Evolutionary conservation across 163 green algal genomes (phyloP).

Genomic region (Trebouxiophyceae sp.): DNA sequence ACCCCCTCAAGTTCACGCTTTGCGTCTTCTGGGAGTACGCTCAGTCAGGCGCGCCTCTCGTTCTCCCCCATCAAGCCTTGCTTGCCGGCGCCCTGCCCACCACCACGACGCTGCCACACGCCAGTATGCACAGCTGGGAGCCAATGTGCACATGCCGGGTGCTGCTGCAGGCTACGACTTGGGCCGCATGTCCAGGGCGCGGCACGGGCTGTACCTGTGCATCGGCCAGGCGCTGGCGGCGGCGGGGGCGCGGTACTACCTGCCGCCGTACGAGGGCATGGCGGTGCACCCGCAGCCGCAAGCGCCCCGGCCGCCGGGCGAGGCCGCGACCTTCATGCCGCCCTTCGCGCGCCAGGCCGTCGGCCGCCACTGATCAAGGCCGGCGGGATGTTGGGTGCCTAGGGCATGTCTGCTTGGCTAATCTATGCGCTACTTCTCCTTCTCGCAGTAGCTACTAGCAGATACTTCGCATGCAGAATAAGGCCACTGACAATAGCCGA

Average conservation of each 20-base stretch:
- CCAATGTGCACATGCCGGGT: not conserved
- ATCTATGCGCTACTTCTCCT: too few species aligned
- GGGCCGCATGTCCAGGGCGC: constrained; percentile 12
- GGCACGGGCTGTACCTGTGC: constrained; percentile 13
- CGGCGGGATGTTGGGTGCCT: too few species aligned
- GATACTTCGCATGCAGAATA: too few species aligned
- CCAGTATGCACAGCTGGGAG: not conserved
- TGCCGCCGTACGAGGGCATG: constrained; percentile 20
- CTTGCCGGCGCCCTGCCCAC: not conserved
- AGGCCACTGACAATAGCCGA: too few species aligned
- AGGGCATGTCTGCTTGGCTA: too few species aligned
- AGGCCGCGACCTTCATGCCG: constrained; percentile 18
- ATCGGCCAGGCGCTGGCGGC: constrained; percentile 7
- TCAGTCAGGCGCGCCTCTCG: not conserved
- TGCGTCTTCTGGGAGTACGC: constrained; percentile 17
- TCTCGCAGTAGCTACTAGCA: too few species aligned
- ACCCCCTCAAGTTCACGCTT: constrained; percentile 22
- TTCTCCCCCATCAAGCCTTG: not conserved
- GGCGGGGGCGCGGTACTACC: constrained; percentile 7
- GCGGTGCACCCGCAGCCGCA: not conserved
- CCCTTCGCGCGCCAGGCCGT: constrained; percentile 16
- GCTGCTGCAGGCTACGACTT: constrained; percentile 19
- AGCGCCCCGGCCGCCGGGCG: constrained; percentile 1
- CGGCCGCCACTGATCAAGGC: too few species aligned
- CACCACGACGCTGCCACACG: not conserved